Conservation (phyloP, 805 yeast species). For the Yarrowia bubula region DNA sequence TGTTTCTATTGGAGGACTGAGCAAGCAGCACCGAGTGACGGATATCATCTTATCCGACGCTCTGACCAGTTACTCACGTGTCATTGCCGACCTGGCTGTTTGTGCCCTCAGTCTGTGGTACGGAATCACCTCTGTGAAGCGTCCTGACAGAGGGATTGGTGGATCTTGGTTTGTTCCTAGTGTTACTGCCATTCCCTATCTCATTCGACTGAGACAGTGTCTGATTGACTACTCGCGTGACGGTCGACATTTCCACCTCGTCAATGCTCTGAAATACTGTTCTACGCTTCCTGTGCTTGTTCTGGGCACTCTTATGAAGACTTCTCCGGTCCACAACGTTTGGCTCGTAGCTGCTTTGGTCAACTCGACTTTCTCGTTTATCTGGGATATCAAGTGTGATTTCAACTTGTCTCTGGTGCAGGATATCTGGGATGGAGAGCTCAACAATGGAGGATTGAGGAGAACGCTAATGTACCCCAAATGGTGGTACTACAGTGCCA, state of each 20-base stretch:
- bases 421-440: constrained; percentile 19
- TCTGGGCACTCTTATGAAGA: constrained; percentile 36
- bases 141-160: constrained; percentile 42
- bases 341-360: constrained; percentile 48
- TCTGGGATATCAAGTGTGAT: constrained; percentile 89
- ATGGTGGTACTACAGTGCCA: constrained; percentile 54
- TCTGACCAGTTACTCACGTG: constrained; percentile 75
- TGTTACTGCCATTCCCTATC: constrained; percentile 54
- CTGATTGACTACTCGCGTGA: constrained; percentile 59
- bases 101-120: background rate
- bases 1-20: constrained; percentile 58
- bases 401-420: constrained; percentile 71
- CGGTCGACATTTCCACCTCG: constrained; percentile 54
- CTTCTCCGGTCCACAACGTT: constrained; percentile 31
- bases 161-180: constrained; percentile 42
- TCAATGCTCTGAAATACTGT: constrained; percentile 73
- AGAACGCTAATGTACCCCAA: constrained; percentile 35
- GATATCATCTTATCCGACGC: constrained; percentile 85
- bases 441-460: constrained; percentile 35
- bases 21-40: constrained; percentile 57
- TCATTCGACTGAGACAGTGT: constrained; percentile 83
- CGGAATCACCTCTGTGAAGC: constrained; percentile 34
- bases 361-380: constrained; percentile 73
- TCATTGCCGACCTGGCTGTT: constrained; percentile 67
- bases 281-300: constrained; percentile 57